Percentiles rank a stretch among this genome's conserved stretches.
phyloP scores from a whole-genome alignment of 2,329 filamentous ascomycete species.

The Monosporascus sp. region DNA sequence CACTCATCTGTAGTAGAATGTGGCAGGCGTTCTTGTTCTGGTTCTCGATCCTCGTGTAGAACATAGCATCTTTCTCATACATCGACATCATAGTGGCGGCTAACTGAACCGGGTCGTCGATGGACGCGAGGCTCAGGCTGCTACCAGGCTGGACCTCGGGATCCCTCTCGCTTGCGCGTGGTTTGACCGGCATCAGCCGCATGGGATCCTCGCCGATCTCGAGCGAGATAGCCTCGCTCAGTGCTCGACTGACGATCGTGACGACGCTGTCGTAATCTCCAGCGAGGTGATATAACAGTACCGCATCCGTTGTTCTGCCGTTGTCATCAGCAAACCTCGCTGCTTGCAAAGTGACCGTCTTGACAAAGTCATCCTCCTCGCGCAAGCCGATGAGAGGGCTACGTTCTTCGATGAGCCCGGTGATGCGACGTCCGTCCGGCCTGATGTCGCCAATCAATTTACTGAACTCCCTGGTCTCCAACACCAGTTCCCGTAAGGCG shows the following conservation, averaged over 20 bases:
- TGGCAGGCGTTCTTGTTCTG: slow-evolving; percentile 53
- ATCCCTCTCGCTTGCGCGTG: slow-evolving; percentile 46
- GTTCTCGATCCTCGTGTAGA: slow-evolving; percentile 52
- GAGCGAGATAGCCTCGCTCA: slow-evolving; percentile 83
- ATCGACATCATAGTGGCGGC: slow-evolving; percentile 58
- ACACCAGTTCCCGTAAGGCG: slow-evolving; percentile 83
- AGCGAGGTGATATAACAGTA: slow-evolving; percentile 88
- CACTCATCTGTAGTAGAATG: slow-evolving; percentile 55
- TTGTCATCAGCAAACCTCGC: slow-evolving; percentile 92
- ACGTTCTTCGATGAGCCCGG: slow-evolving; percentile 82
- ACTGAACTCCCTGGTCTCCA: slow-evolving; percentile 96
- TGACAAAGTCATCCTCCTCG: slow-evolving; percentile 79
- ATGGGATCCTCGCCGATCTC: slow-evolving; percentile 79
- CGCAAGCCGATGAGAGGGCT: slow-evolving; percentile 74
- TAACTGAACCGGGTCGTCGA: slow-evolving; percentile 56
- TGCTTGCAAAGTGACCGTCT: slow-evolving; percentile 87
- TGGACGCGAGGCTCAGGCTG: slow-evolving; percentile 56
- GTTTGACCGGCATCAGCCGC: slow-evolving; percentile 74
- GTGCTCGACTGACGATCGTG: slow-evolving; percentile 77
- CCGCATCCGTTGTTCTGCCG: slow-evolving; percentile 86
- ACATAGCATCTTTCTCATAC: slow-evolving; percentile 58
- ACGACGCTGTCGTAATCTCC: slow-evolving; percentile 96
- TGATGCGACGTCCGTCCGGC: slow-evolving; percentile 77
- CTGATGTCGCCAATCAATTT: slow-evolving; percentile 88
- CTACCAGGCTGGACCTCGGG: slow-evolving; percentile 39